Conservation (phyloP, 2,329 filamentous ascomycete species). For the Biscogniauxia mediterranea region DNA sequence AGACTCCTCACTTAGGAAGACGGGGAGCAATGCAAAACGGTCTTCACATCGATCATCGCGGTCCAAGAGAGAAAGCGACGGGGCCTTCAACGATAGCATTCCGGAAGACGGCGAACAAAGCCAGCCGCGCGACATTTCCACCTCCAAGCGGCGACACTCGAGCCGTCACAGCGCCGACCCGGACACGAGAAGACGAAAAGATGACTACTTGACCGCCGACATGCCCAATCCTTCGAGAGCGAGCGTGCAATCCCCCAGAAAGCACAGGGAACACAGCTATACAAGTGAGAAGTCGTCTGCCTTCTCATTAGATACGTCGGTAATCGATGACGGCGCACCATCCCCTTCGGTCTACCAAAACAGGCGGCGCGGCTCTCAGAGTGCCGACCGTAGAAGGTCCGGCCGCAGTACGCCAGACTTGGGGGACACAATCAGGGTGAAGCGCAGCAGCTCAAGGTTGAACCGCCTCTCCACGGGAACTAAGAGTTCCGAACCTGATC, state of each 20-base stretch:
- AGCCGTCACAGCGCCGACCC: conserved; percentile 23
- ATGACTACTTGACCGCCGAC: conserved; percentile 30
- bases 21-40: conserved; percentile 51
- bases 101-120: conserved; percentile 41
- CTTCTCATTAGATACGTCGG: conserved; percentile 28
- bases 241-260: conserved; percentile 21
- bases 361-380: conserved; percentile 50
- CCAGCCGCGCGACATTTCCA: conserved; percentile 16
- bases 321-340: conserved; percentile 64
- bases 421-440: conserved; percentile 43
- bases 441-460: conserved; percentile 56
- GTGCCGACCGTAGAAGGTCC: conserved; percentile 43
- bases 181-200: conserved; percentile 24
- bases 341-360: conserved; percentile 67
- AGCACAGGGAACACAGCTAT: conserved; percentile 20
- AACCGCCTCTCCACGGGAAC: conserved; percentile 53
- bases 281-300: conserved; percentile 24
- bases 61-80: conserved; percentile 49
- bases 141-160: conserved; percentile 23
- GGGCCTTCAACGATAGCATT: conserved; percentile 37
- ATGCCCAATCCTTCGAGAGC: conserved; percentile 28
- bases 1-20: conserved; percentile 66
- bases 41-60: conserved; percentile 49
- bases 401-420: conserved; percentile 50
- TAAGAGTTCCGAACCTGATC: conserved; percentile 36